A percentile compares a stretch with the other conserved stretches of the same genome.
phyloP scores from a whole-genome alignment of 352 stramenopile genomes.

The Blastocystis sp. region DNA sequence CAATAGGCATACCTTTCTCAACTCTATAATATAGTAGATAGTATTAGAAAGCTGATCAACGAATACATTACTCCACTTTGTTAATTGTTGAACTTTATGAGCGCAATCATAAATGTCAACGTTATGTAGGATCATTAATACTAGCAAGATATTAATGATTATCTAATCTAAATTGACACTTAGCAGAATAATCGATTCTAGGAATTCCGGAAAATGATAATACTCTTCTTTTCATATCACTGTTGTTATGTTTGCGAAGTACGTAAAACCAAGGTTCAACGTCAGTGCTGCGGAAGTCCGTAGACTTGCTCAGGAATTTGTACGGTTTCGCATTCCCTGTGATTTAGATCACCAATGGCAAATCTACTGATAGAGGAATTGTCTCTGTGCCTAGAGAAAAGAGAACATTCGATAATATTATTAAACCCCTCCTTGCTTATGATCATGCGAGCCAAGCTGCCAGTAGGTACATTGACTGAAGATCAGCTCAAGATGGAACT shows the following conservation, averaged over 20 bases:
- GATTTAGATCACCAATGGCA: not conserved
- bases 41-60: too few relatives aligned
- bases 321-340: not conserved
- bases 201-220: too few relatives aligned
- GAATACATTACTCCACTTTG: too few relatives aligned
- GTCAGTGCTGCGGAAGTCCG: not conserved
- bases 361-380: not conserved
- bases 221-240: not conserved
- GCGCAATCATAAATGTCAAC: too few relatives aligned
- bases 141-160: too few relatives aligned
- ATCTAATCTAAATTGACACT: too few relatives aligned
- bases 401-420: slow-evolving; percentile 26
- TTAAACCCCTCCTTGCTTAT: not conserved
- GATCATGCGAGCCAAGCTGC: not conserved
- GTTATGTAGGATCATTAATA: too few relatives aligned
- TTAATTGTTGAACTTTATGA: too few relatives aligned
- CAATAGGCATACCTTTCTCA: not conserved
- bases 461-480: not conserved
- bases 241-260: slow-evolving; percentile 18
- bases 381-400: slow-evolving; percentile 4
- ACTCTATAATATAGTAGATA: not conserved
- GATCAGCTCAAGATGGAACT: not conserved
- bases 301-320: slow-evolving; percentile 13
- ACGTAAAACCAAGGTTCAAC: slow-evolving; percentile 22
- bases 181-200: too few relatives aligned